Conservation (phyloP, 306 rosid species). For the Lagenaria siceraria region DNA sequence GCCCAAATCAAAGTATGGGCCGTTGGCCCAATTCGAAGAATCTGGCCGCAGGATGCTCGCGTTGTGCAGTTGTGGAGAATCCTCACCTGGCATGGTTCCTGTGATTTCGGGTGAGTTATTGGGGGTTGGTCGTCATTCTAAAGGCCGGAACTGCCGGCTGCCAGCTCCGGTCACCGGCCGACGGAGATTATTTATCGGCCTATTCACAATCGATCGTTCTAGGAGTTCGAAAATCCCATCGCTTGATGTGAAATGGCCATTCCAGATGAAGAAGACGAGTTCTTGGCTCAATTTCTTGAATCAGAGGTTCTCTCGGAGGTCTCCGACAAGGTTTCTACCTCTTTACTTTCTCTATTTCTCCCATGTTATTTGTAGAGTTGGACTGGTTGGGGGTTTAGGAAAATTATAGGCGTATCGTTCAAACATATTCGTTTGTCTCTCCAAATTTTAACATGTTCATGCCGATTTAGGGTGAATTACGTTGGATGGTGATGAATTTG, state of each 20-base stretch:
- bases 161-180: constrained; percentile 9
- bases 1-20: not conserved
- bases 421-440: not conserved
- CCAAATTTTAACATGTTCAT: not conserved
- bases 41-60: not conserved
- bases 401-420: not conserved
- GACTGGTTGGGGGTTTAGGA: not conserved
- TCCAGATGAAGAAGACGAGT: constrained; percentile 75
- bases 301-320: constrained; percentile 68
- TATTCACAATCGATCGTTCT: not conserved
- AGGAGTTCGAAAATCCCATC: not conserved
- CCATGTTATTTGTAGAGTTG: not conserved
- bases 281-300: constrained; percentile 66
- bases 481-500: constrained; percentile 1
- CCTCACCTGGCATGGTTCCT: not conserved
- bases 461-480: not conserved
- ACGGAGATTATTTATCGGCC: not conserved
- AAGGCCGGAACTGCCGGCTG: constrained; percentile 5
- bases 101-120: not conserved
- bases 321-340: constrained; percentile 45
- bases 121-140: not conserved
- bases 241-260: constrained; percentile 22
- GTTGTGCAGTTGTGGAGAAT: not conserved
- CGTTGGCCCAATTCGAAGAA: not conserved
- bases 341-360: not conserved